Evolutionary conservation across 148 eudicot species (phyloP), one percentile per base, ranked within the genome.

Genomic region (Cornus suecica): DNA sequence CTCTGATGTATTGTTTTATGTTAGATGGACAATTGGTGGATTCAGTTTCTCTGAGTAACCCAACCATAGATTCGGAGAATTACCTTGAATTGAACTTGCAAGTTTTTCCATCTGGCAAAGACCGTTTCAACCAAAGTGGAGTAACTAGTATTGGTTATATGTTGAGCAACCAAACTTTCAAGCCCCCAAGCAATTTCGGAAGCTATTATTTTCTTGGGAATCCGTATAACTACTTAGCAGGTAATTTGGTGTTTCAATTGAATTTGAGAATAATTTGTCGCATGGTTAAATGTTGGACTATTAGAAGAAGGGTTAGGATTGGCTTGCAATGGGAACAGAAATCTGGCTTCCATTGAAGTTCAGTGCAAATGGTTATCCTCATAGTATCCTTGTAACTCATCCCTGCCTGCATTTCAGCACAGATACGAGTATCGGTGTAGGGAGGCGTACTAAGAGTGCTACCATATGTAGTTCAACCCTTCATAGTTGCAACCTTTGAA

Each of bases 101-200:
- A 34, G 42, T 92, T 69, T 95, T 89, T 75, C 97, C 99, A 65
- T 74, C 73, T 51, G 89, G 83, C 41, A 77, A 70, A 71, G 83
- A 75, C 26, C 42, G 28, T 73, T 95, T 90, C 71, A 87, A 91
- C 66, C 80, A 60, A 74, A 82, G 91, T 0, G 97, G 90, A 71
- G 54, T 91, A 64, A 58, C 88, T 74, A 32, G 72, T 8, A 62
- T 92, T 77, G 97, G 84, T 24, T 84, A 77, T 73, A 66, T 85
- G 67, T 79, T 92, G n/a, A 88, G 88, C 79, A 87, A 87, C 77
- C 97, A 91, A 82, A 86, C 83, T 27, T 91, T 71, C 76, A 83
- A 87, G 75, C 92, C 94, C 7, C 77, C 86, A n/a, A 41, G 11
- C 0, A 60, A 23, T 29, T 92, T 79, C 69, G 99, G 97, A 62